A percentile compares a stretch with the other conserved stretches of the same genome.
Evolutionary conservation across 495 filamentous ascomycete genomes (phyloP).

Genomic region (Aspergillus sclerotiicarbonarius): DNA sequence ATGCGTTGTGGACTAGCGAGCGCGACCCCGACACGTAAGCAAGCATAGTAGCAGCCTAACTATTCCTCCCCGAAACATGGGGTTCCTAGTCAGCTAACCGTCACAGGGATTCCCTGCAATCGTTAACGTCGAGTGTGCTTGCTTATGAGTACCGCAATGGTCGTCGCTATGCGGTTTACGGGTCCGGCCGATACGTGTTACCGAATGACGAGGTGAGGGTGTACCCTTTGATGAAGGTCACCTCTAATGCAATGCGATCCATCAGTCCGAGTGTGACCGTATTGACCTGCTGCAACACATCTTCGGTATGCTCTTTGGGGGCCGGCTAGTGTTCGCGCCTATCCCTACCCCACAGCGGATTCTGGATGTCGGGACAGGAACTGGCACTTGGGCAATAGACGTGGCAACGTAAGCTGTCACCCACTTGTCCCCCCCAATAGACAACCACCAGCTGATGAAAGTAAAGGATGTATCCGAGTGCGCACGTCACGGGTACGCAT

Average conservation of each 20-base stretch:
- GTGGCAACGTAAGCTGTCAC: conserved; percentile 40
- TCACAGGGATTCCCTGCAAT: neutral
- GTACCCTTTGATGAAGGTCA: neutral
- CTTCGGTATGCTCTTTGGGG: neutral
- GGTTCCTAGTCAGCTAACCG: neutral
- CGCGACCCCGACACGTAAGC: neutral
- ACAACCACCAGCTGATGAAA: neutral
- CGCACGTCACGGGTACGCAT: conserved; percentile 18
- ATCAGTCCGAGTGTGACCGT: neutral
- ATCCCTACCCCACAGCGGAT: conserved; percentile 21
- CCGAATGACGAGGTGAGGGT: neutral
- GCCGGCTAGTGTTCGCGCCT: neutral
- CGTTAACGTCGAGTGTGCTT: neutral
- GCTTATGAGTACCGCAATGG: neutral
- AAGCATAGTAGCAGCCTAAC: neutral
- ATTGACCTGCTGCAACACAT: neutral
- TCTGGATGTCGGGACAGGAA: conserved; percentile 49
- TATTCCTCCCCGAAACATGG: neutral
- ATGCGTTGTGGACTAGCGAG: neutral
- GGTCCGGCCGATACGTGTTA: neutral
- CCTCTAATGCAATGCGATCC: neutral
- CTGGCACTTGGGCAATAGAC: conserved; percentile 53
- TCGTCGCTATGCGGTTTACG: neutral
- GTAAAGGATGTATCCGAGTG: conserved; percentile 13
- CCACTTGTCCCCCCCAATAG: neutral